Conservation (phyloP, 2,329 filamentous ascomycete genomes). For the Myriosclerotinia duriaeana region DNA sequence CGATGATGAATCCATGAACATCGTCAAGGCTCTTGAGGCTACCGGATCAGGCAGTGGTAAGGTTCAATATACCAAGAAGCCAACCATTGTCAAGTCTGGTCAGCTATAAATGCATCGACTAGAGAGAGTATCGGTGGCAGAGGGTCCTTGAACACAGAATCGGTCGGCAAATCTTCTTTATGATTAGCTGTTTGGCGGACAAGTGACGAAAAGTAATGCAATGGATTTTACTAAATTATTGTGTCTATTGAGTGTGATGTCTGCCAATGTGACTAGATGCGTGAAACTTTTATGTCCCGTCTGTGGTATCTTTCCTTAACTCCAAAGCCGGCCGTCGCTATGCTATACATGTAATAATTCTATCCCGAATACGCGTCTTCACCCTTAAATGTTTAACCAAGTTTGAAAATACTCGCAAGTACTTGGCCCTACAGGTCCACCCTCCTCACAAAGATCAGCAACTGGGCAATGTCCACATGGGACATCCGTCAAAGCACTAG, state of each 20-base stretch:
- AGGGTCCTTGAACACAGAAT: slow-evolving; percentile 24
- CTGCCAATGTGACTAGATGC: slow-evolving; percentile 2
- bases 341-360: slow-evolving; percentile 33
- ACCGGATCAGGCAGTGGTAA: slow-evolving; percentile 56
- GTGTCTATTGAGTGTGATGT: slow-evolving; percentile 1
- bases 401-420: slow-evolving; percentile 89
- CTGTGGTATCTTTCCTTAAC: slow-evolving; percentile 40
- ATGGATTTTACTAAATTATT: slow-evolving; percentile 23
- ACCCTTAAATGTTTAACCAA: slow-evolving; percentile 60
- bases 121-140: slow-evolving; percentile 41
- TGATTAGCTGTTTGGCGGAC: slow-evolving; percentile 23
- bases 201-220: slow-evolving; percentile 23
- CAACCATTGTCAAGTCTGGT: slow-evolving; percentile 58
- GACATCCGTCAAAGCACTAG: slow-evolving; percentile 67
- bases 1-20: slow-evolving; percentile 43
- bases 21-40: slow-evolving; percentile 63
- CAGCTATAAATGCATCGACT: slow-evolving; percentile 28
- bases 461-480: slow-evolving; percentile 92
- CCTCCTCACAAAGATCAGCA: slow-evolving; percentile 87
- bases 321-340: slow-evolving; percentile 37
- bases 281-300: background rate
- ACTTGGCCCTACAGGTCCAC: slow-evolving; percentile 82
- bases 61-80: slow-evolving; percentile 56
- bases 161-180: slow-evolving; percentile 22
- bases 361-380: slow-evolving; percentile 4